These are phyloP conservation scores for Claviceps spartinae DNA, from an alignment of 2,329 filamentous ascomycete genomes.

Conservation along the genomic window DNA sequence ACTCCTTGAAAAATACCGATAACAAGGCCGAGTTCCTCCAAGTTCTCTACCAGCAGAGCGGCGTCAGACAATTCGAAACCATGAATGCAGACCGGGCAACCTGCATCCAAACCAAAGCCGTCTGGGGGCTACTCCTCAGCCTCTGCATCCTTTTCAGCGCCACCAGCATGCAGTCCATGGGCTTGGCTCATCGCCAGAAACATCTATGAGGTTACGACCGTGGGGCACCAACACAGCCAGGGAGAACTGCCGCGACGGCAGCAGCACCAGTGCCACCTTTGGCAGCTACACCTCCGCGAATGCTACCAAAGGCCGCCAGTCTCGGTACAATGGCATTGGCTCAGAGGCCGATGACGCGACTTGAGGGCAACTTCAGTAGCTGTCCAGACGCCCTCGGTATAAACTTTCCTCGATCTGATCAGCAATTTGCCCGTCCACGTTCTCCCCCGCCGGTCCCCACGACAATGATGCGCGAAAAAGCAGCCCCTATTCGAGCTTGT, in stretches of 20 bases:
- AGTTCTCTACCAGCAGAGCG: slow-evolving; percentile 27
- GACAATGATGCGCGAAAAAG: slow-evolving; percentile 14
- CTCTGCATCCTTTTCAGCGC: slow-evolving; percentile 53
- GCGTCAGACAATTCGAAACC: slow-evolving; percentile 27
- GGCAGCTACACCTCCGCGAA: slow-evolving; percentile 7
- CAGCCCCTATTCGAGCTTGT: slow-evolving; percentile 5
- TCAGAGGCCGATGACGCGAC: slow-evolving; percentile 15
- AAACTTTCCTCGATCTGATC: slow-evolving; percentile 9
- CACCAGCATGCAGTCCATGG: slow-evolving; percentile 40
- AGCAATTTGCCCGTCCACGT: slow-evolving; percentile 12
- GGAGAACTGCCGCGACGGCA: background rate
- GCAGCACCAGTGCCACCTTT: background rate
- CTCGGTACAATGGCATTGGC: slow-evolving; percentile 25
- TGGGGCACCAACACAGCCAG: slow-evolving; percentile 17
- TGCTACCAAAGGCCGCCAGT: slow-evolving; percentile 16
- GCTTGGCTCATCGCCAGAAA: slow-evolving; percentile 48
- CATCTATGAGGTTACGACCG: slow-evolving; percentile 39
- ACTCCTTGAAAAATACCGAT: slow-evolving; percentile 25
- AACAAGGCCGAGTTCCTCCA: slow-evolving; percentile 31
- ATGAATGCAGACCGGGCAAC: slow-evolving; percentile 42
- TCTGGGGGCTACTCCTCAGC: slow-evolving; percentile 76
- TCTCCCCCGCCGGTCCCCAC: slow-evolving; percentile 20
- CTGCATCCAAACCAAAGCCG: slow-evolving; percentile 73
- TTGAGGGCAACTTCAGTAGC: slow-evolving; percentile 18
- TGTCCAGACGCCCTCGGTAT: slow-evolving; percentile 17